Evolutionary conservation across 75 land plant species (phyloP).

Genomic region (Azolla pinnata): DNA sequence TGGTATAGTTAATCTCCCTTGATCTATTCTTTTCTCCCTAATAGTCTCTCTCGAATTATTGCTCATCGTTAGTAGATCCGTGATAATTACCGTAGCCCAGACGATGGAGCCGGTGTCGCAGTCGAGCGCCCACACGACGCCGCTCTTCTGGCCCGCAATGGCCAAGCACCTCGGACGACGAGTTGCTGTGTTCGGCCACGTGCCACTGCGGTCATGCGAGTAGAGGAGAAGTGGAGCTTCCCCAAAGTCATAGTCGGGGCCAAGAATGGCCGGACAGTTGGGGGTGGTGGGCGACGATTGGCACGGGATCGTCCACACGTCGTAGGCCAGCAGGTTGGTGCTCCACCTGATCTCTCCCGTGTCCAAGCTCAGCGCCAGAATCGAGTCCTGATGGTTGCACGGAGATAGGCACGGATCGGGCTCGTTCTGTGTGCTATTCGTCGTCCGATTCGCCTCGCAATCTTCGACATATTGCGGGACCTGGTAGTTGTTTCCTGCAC

Average conservation of each 20-base stretch:
- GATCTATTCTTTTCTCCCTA: no score
- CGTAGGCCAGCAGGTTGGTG: conserved; percentile 31
- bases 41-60: no score
- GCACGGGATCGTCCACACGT: conserved; percentile 20
- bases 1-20: no score
- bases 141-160: conserved; percentile 40
- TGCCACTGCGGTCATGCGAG: not conserved
- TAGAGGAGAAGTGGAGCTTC: conserved; percentile 45
- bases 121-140: conserved; percentile 41
- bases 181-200: no score
- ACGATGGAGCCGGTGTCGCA: conserved; percentile 31
- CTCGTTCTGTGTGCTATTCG: conserved; percentile 13
- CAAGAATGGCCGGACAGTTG: conserved; percentile 30
- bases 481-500: conserved; percentile 15
- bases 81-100: conserved; percentile 43
- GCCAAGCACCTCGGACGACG: conserved; percentile 12
- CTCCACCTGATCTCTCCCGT: conserved; percentile 35
- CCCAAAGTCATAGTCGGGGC: conserved; percentile 43
- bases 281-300: conserved; percentile 15
- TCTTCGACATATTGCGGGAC: conserved; percentile 23
- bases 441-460: conserved; percentile 26
- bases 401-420: conserved; percentile 24
- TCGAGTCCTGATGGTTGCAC: not conserved
- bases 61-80: no score
- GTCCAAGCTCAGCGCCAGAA: conserved; percentile 9